phyloP scores from a whole-genome alignment of 208 protist species.

The Trypanosoma congolense region DNA sequence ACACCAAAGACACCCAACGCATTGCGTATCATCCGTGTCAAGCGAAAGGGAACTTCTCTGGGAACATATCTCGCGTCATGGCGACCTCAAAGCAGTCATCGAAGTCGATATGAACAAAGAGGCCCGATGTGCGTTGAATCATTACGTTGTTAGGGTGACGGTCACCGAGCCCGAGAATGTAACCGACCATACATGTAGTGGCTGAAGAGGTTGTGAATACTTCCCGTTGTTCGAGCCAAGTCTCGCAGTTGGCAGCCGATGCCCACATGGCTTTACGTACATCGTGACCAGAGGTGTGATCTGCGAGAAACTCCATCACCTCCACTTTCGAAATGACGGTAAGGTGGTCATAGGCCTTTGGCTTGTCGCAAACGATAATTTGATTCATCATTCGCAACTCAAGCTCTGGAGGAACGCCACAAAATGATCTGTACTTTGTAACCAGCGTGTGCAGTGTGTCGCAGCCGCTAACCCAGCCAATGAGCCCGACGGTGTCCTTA shows the following conservation, averaged over 20 bases:
- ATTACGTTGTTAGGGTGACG: slow-evolving; percentile 99
- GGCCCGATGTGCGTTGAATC: slow-evolving; percentile 94
- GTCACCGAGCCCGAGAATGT: slow-evolving; percentile 99
- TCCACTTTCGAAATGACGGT: slow-evolving; percentile 86
- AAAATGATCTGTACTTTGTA: slow-evolving; percentile 55
- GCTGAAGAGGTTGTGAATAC: slow-evolving; percentile 98
- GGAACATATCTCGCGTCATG: slow-evolving; percentile 98
- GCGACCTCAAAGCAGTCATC: slow-evolving; percentile 99
- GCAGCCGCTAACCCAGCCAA: slow-evolving; percentile 98
- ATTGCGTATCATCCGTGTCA: slow-evolving; percentile 99
- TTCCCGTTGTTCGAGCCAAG: slow-evolving; percentile 97
- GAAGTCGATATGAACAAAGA: slow-evolving; percentile 99
- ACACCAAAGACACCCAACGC: slow-evolving; percentile 99
- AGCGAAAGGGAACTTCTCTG: slow-evolving; percentile 99
- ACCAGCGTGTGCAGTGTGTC: slow-evolving; percentile 93
- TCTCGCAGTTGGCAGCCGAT: slow-evolving; percentile 92
- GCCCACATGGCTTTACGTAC: slow-evolving; percentile 96
- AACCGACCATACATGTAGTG: slow-evolving; percentile 98
- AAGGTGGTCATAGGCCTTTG: slow-evolving; percentile 82
- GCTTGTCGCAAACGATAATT: slow-evolving; percentile 74
- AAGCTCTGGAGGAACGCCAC: slow-evolving; percentile 57
- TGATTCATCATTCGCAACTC: slow-evolving; percentile 83
- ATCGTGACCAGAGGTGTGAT: slow-evolving; percentile 95
- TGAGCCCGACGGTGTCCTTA: slow-evolving; percentile 97
- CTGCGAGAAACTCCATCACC: slow-evolving; percentile 94